These are phyloP conservation scores for Fusarium sp. DNA, from an alignment of 2,329 filamentous ascomycete species.

Conservation along the genomic window DNA sequence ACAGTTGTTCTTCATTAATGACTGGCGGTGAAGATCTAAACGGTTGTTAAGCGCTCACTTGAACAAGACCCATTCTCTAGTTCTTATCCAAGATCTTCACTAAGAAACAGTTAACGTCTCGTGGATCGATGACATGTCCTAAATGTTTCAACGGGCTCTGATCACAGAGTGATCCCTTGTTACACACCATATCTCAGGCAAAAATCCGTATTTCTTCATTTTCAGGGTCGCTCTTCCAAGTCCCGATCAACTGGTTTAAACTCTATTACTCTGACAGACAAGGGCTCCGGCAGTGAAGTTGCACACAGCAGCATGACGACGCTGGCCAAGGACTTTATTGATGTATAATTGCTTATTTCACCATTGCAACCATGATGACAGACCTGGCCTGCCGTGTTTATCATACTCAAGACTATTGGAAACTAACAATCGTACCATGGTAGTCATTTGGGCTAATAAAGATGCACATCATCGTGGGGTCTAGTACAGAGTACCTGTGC, in stretches of 20 bases:
- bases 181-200: background rate
- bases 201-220: background rate
- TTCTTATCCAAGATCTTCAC: conserved; percentile 5
- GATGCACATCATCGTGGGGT: background rate
- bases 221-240: conserved; percentile 19
- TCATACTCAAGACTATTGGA: background rate
- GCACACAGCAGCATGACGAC: background rate
- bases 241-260: conserved; percentile 11
- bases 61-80: background rate
- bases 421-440: background rate
- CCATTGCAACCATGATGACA: background rate
- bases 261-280: conserved; percentile 7
- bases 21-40: conserved; percentile 16
- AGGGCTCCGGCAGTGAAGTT: background rate
- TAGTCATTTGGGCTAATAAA: background rate
- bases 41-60: conserved; percentile 4
- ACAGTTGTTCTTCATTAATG: background rate
- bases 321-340: background rate
- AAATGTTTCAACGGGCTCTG: background rate
- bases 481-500: background rate
- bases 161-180: conserved; percentile 14
- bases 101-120: background rate
- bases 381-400: background rate
- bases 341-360: background rate
- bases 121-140: background rate